phyloP scores from a whole-genome alignment of 1,284 basidiomycete species.

The Melampsora abietis-canadensis region DNA sequence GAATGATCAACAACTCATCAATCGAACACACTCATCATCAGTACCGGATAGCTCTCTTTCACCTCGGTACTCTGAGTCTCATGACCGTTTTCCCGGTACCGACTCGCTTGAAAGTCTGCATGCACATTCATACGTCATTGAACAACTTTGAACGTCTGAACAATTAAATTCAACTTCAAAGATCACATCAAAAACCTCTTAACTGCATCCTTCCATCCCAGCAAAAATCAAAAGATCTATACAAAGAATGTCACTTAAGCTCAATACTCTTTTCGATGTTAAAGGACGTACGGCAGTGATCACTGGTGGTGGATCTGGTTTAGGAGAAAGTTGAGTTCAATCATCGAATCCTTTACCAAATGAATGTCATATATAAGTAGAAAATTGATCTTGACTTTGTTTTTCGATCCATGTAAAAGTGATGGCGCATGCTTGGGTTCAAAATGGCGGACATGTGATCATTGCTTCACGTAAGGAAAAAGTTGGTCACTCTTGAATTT shows the following conservation, averaged over 20 bases:
- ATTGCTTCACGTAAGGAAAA: conserved; percentile 44
- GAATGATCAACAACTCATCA: too few species aligned
- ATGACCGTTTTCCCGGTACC: too few species aligned
- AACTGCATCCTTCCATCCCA: too few species aligned
- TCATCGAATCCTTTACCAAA: not conserved
- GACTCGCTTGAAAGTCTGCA: too few species aligned
- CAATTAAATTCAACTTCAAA: too few species aligned
- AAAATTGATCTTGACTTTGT: not conserved
- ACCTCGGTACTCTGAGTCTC: too few species aligned
- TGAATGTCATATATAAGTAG: not conserved
- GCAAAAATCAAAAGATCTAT: too few species aligned
- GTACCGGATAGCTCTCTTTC: too few species aligned
- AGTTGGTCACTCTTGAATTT: conserved; percentile 1
- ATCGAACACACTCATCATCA: too few species aligned
- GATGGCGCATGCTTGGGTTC: conserved; percentile 43
- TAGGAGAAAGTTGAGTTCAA: conserved; percentile 42
- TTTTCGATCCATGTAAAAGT: conserved; percentile 11
- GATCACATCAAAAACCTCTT: too few species aligned
- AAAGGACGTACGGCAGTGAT: conserved; percentile 37
- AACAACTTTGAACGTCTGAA: too few species aligned
- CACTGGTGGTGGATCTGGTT: conserved; percentile 42
- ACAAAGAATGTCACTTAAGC: not conserved
- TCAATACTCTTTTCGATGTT: conserved; percentile 35
- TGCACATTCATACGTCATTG: too few species aligned
- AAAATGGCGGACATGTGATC: conserved; percentile 39